Conservation (phyloP, 2,329 filamentous ascomycete genomes). For the Penicillium sp. region DNA sequence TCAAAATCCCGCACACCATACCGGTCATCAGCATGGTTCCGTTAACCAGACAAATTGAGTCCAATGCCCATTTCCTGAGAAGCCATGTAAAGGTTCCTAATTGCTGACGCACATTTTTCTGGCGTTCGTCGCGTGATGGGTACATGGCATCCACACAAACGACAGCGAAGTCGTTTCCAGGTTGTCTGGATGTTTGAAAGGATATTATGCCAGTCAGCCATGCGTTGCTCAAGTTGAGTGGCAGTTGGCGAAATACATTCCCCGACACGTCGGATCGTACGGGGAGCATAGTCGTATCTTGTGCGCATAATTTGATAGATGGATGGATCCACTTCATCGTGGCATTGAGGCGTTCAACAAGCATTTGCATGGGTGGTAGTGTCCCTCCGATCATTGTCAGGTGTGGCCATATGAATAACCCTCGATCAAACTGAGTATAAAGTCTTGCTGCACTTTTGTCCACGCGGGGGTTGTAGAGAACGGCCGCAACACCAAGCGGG, state of each 20-base stretch:
- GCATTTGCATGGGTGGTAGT: constrained; percentile 30
- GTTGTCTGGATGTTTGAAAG: constrained; percentile 20
- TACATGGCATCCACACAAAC: constrained; percentile 22
- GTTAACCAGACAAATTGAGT: constrained; percentile 22
- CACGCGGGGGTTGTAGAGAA: constrained; percentile 32
- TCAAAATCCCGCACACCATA: constrained; percentile 25
- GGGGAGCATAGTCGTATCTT: constrained; percentile 25
- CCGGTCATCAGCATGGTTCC: constrained; percentile 26
- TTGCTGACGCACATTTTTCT: not conserved
- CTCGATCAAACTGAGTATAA: constrained; percentile 29
- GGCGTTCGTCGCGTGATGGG: not conserved
- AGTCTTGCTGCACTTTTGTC: constrained; percentile 29
- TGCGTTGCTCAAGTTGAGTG: constrained; percentile 29
- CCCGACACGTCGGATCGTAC: constrained; percentile 28
- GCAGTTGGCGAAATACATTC: constrained; percentile 31
- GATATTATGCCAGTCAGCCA: constrained; percentile 30
- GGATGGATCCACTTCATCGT: constrained; percentile 25
- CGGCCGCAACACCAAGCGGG: constrained; percentile 33
- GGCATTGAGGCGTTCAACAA: constrained; percentile 31
- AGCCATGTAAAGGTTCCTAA: not conserved
- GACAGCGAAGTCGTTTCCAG: constrained; percentile 32
- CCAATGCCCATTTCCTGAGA: not conserved
- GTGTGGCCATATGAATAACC: constrained; percentile 32
- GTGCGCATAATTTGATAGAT: constrained; percentile 29
- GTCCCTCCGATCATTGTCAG: constrained; percentile 34